Evolutionary conservation across 1,284 basidiomycete genomes (phyloP).

Genomic region (Rhizoctonia solani): DNA sequence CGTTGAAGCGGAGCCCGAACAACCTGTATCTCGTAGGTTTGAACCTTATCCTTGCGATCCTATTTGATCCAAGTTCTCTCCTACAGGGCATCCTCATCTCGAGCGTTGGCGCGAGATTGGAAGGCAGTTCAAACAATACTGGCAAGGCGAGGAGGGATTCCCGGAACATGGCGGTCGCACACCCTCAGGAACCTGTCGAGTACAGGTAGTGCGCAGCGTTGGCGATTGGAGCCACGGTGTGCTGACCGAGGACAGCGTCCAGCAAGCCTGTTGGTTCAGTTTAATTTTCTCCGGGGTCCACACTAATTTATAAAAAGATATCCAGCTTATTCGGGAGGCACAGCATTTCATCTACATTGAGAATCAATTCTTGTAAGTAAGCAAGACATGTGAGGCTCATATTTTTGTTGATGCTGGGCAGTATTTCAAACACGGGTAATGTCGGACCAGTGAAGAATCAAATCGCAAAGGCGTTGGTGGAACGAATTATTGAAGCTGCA

Average conservation of each 20-base stretch:
- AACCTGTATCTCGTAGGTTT: slow-evolving; percentile 63
- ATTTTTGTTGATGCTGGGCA: slow-evolving; percentile 45
- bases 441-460: slow-evolving; percentile 76
- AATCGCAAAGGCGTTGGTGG: slow-evolving; percentile 80
- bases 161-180: slow-evolving; percentile 34
- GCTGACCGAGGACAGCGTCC: slow-evolving; percentile 81
- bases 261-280: slow-evolving; percentile 75
- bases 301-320: slow-evolving; percentile 55
- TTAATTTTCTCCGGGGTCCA: slow-evolving; percentile 5
- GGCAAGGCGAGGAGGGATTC: slow-evolving; percentile 33
- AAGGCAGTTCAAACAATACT: slow-evolving; percentile 64
- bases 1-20: slow-evolving; percentile 60
- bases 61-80: background rate
- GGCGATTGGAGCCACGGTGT: slow-evolving; percentile 93
- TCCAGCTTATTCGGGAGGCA: slow-evolving; percentile 80
- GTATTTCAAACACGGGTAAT: slow-evolving; percentile 73
- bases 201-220: slow-evolving; percentile 84
- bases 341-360: slow-evolving; percentile 92
- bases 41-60: slow-evolving; percentile 37
- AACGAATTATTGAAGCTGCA: slow-evolving; percentile 82
- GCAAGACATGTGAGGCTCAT: background rate
- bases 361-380: slow-evolving; percentile 89
- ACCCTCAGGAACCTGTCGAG: slow-evolving; percentile 57
- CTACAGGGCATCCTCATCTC: slow-evolving; percentile 70
- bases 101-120: slow-evolving; percentile 65